Conservation (phyloP, 2,329 filamentous ascomycete genomes). For the Trichophyton verrucosum region DNA sequence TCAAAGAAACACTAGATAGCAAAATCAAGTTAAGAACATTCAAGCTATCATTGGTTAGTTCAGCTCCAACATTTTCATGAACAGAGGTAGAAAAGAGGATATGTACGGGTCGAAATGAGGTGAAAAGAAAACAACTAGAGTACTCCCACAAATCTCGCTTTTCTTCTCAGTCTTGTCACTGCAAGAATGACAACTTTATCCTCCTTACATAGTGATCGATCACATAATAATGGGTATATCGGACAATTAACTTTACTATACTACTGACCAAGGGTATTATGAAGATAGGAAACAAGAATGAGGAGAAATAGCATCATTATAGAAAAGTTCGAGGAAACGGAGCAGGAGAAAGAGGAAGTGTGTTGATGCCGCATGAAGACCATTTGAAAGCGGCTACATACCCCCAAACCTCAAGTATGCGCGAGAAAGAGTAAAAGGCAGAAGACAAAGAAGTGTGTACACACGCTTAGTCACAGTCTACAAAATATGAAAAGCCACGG, state of each 20-base stretch:
- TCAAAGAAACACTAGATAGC: too few species aligned
- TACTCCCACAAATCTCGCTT: background rate
- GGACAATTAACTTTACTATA: constrained; percentile 2
- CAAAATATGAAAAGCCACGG: constrained; percentile 94
- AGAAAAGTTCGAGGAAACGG: background rate
- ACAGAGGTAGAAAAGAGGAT: background rate
- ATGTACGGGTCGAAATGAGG: background rate
- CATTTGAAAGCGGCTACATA: background rate
- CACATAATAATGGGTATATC: constrained; percentile 1
- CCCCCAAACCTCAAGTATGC: background rate
- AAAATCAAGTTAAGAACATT: background rate
- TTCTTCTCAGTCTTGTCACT: background rate
- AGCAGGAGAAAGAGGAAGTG: background rate
- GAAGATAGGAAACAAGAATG: background rate
- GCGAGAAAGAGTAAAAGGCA: background rate
- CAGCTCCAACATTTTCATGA: background rate
- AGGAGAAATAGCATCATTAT: constrained; percentile 1
- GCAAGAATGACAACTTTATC: background rate
- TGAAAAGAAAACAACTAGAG: background rate
- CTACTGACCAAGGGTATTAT: constrained; percentile 2
- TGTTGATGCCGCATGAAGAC: background rate
- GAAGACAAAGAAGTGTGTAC: background rate
- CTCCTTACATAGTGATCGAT: background rate
- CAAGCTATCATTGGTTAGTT: background rate
- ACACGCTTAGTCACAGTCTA: constrained; percentile 60